Percentiles rank a stretch among this genome's conserved stretches.
These are phyloP conservation scores for Casuarina glauca DNA, from an alignment of 306 rosid genomes.

Conservation along the genomic window DNA sequence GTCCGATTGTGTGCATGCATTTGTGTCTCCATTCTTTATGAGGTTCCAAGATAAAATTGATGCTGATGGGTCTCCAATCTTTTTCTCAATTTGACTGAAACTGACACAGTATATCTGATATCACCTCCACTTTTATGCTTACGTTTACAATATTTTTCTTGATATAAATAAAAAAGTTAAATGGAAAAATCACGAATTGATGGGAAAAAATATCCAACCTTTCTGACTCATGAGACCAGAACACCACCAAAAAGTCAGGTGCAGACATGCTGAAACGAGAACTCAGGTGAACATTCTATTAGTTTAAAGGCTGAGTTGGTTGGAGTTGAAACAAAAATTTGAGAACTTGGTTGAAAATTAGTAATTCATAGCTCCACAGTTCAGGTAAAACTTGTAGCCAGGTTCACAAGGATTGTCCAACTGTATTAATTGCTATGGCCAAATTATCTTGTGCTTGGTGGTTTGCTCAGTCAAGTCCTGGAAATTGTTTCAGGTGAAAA, in stretches of 20 bases:
- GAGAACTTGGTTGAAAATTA: neutral
- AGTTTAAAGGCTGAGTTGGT: neutral
- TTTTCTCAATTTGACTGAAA: neutral
- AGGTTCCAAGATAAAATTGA: neutral
- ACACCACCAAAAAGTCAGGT: neutral
- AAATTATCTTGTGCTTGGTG: neutral
- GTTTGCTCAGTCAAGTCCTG: neutral
- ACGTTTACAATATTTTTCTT: neutral
- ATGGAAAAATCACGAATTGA: neutral
- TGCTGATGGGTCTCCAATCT: neutral
- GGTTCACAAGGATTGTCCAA: neutral
- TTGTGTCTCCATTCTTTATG: neutral
- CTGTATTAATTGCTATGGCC: neutral
- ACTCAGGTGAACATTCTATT: neutral
- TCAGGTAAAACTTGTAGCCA: slow-evolving; percentile 8
- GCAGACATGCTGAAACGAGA: neutral
- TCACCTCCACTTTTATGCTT: neutral
- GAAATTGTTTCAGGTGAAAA: slow-evolving; percentile 1
- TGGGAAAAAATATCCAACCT: neutral
- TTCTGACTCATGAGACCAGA: neutral
- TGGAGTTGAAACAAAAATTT: neutral
- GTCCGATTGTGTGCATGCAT: neutral
- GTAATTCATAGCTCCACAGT: neutral
- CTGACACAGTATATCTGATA: neutral
- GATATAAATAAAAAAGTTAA: neutral